Evolutionary conservation across 164 flowering plant genomes (phyloP).

Genomic region (Vitis vinifera): DNA sequence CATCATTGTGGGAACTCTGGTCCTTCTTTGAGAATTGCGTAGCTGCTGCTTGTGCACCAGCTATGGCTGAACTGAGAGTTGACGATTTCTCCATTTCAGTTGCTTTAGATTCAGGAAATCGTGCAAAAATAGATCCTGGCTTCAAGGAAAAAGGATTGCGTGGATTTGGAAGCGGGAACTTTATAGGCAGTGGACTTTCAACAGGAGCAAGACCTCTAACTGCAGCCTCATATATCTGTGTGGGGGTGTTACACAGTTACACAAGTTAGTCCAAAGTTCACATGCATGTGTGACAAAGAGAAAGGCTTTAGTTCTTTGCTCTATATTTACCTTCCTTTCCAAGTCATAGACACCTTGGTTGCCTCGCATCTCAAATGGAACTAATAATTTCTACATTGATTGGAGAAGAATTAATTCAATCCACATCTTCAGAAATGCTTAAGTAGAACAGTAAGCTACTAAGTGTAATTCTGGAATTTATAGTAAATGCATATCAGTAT

Average conservation of each 20-base stretch:
- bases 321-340: constrained; percentile 66
- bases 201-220: constrained; percentile 68
- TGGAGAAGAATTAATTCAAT: neutral
- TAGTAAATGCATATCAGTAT: neutral
- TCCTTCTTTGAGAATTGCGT: constrained; percentile 65
- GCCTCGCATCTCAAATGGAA: constrained; percentile 97
- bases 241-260: neutral
- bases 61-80: constrained; percentile 64
- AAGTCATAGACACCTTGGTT: constrained; percentile 80
- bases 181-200: constrained; percentile 60
- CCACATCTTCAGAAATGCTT: neutral
- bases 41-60: constrained; percentile 88
- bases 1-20: constrained; percentile 12
- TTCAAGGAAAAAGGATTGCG: constrained; percentile 63
- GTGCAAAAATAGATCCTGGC: constrained; percentile 64
- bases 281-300: neutral
- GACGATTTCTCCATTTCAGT: constrained; percentile 42
- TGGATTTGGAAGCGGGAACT: constrained; percentile 74
- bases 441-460: neutral
- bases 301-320: neutral
- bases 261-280: neutral
- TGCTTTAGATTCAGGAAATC: constrained; percentile 17
- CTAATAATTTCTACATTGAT: constrained; percentile 56
- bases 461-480: neutral
- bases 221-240: constrained; percentile 71